A percentile compares a stretch with the other conserved stretches of the same genome.
Conservation (phyloP, 2,329 filamentous ascomycete species). For the Colletotrichum tabaci region DNA sequence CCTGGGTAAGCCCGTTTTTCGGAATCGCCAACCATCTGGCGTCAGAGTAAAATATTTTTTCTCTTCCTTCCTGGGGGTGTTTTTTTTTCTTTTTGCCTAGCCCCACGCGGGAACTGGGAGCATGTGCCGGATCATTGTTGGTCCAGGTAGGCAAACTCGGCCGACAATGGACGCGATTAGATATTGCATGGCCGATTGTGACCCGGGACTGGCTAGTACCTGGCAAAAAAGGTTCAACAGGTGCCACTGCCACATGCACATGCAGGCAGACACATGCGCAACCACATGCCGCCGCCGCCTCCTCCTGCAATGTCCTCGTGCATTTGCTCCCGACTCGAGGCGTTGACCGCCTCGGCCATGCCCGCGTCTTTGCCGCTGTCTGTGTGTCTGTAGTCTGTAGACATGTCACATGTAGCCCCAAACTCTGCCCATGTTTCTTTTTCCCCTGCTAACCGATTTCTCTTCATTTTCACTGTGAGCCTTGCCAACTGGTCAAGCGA, state of each 20-base stretch:
- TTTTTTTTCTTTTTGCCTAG: neutral
- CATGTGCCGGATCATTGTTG: constrained; percentile 30
- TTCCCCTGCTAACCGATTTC: neutral
- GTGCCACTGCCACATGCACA: constrained; percentile 17
- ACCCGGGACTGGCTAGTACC: constrained; percentile 6
- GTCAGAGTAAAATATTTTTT: constrained; percentile 30
- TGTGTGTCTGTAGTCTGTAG: neutral
- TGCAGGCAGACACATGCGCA: constrained; percentile 12
- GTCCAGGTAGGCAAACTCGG: constrained; percentile 3
- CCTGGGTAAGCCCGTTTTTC: constrained; percentile 34
- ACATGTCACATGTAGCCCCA: neutral
- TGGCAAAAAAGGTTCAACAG: neutral
- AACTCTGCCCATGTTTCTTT: constrained; percentile 11
- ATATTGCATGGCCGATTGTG: constrained; percentile 8
- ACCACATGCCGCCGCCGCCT: constrained; percentile 12
- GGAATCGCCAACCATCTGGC: constrained; percentile 34
- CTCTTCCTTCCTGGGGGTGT: neutral
- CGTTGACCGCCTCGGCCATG: constrained; percentile 29
- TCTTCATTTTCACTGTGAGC: neutral
- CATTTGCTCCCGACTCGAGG: neutral
- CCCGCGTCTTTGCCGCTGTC: constrained; percentile 4
- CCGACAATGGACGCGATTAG: constrained; percentile 28
- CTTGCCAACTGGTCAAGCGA: neutral
- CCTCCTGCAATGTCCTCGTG: constrained; percentile 15
- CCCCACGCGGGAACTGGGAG: constrained; percentile 35